Evolutionary conservation across 225 moss, liverwort and hornwort genomes (phyloP), one percentile per base, ranked within the genome.

Genomic region (Polytrichum commune): DNA sequence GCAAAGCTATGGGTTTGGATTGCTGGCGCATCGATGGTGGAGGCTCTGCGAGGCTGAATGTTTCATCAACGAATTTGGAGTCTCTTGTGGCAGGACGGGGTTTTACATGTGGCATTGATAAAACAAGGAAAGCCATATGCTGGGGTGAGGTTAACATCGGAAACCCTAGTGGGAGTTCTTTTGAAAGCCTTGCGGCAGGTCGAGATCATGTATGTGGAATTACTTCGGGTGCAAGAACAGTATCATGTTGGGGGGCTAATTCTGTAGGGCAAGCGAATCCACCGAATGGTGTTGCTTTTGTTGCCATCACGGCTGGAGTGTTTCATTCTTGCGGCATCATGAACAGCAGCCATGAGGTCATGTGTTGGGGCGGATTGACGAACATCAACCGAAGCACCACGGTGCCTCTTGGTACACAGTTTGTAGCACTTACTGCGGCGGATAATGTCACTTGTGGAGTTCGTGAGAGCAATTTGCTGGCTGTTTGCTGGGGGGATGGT

Each of bases 381-480:
- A 58, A 55, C 27, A 69, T 75, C 56, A 71, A 74, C 58, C 29
- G 53, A 63, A 79, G 72, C 4, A 65, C 76, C 0, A 20, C 20
- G 58, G 55, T 72, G 19, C 75, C 74, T 1, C 35, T 67, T 0
- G 85, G 83, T 19, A 54, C 79, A 8, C 65, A 77, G 10, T 88
- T 87, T 54, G 62, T 83, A 13, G 81, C 81, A 1, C 74, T 88
- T 46, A 70, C 90, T 9, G 85, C 85, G 2, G 80, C 83, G 3
- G 79, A 77, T 22, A 86, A 83, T n/a, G 78, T 90, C 80, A 83
- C 79, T 6, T 90, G 90, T 63, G 90, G 87, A 38, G 84, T 88
- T 26, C 71, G 83, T 8, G 90, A 87, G 67, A 81, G 79, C 22
- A 88, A 75, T 63, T 69, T 88, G 32, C 63, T 90, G 5, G 88